Conservation (phyloP, 371 early-diverging fungal species). For the Haplosporangium sp. region DNA sequence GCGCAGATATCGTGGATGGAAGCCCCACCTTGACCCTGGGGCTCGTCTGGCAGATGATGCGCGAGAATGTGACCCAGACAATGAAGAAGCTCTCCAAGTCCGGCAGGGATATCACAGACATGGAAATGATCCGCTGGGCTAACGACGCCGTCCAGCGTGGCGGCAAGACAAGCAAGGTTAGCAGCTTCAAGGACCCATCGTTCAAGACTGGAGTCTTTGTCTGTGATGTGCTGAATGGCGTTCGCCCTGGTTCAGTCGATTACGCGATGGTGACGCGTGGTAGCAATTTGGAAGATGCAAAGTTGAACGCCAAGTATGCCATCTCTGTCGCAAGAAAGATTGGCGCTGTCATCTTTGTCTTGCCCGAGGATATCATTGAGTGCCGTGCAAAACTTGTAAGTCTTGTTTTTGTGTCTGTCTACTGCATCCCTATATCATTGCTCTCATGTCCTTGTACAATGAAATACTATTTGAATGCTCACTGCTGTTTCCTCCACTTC, state of each 20-base stretch:
- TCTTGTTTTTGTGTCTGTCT: conserved; percentile 1
- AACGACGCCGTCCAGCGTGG: conserved; percentile 80
- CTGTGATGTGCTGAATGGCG: conserved; percentile 91
- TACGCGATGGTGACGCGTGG: conserved; percentile 87
- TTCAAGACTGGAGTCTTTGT: conserved; percentile 86
- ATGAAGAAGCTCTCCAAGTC: conserved; percentile 83
- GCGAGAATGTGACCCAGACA: conserved; percentile 94
- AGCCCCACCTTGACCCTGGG: conserved; percentile 86
- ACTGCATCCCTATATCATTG: background rate
- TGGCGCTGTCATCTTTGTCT: conserved; percentile 97
- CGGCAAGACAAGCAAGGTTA: conserved; percentile 77
- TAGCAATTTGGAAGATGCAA: conserved; percentile 81
- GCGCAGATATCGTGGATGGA: conserved; percentile 94
- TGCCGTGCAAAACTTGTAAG: conserved; percentile 77
- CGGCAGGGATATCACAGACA: conserved; percentile 87
- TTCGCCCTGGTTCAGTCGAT: conserved; percentile 92
- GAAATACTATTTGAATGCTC: background rate
- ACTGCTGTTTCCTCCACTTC: background rate
- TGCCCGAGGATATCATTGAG: conserved; percentile 97
- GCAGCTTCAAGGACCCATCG: conserved; percentile 85
- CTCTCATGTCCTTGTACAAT: background rate
- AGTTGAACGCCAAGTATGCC: conserved; percentile 93
- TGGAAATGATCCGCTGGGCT: conserved; percentile 95
- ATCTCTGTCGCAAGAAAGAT: conserved; percentile 97
- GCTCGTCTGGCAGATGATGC: conserved; percentile 97